Evolutionary conservation across 1,139 yeast species (phyloP), one percentile per base, ranked within the genome.

Genomic region (Blastobotrys niveus): DNA sequence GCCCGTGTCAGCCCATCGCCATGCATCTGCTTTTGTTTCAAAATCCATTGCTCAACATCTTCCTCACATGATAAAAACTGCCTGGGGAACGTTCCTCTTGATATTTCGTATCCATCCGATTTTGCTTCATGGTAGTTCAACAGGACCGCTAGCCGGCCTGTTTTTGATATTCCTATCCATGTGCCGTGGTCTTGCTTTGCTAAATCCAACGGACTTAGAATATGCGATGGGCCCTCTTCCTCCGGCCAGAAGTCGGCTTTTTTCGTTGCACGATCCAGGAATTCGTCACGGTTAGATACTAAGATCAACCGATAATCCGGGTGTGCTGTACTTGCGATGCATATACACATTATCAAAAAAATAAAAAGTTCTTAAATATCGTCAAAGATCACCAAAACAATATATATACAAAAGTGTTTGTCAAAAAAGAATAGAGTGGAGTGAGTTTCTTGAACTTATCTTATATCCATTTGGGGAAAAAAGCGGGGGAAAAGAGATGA

Each of bases 271-370:
- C 97, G 67, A 40, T 71, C 73, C 58, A 82, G 79, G 57, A 68
- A 85, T 61, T 91, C 97, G 60, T 91, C 98, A 41, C 97, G 64
- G 60, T 91, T 91, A 8, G 95, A 84, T 10, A 86, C 67, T 5
- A 87, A 62, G 5, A 89, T 73, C 39, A 89, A 69, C 0, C 45
- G 54, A 58, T 72, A 82, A 34, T 80, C 76, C 1, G 80, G 78
- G 58, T 80, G 84, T 9, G 67, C 72, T 8, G 77, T 75, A 2
- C 85, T 73, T 4, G 83, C 73, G 31, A 82, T 55, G 20, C 80
- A 58, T 22, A 82, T 80, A 61, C 91, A 82, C 91, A 82, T 82
- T 24, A 8, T 15, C 4, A 4, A 19, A 10, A 34, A 24, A 24
- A 8, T 12, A 12, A 24, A 24, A 24, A 10, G 17, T 12, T 8